A percentile compares a stretch with the other conserved stretches of the same genome.
These are phyloP conservation scores for Pharus latifolius DNA, from an alignment of 176 grass and related monocot genomes.

Conservation along the genomic window DNA sequence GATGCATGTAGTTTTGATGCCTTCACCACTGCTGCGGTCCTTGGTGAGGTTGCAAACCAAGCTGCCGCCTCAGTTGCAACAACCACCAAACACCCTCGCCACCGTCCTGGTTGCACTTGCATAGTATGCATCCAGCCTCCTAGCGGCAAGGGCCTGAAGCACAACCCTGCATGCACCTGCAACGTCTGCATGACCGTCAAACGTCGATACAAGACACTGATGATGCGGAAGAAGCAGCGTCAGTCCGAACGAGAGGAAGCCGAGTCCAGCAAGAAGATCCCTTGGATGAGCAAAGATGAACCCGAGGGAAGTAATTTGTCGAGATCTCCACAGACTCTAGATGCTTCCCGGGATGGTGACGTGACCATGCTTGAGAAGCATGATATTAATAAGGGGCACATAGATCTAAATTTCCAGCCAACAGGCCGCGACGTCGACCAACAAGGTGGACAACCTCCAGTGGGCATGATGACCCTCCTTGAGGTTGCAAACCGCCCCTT, in stretches of 20 bases:
- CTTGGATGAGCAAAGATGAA: conserved; percentile 68
- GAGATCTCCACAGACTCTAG: conserved; percentile 35
- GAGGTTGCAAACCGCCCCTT: conserved; percentile 66
- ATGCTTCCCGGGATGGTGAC: conserved; percentile 42
- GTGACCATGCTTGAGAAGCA: conserved; percentile 33
- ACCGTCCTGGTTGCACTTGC: conserved; percentile 90
- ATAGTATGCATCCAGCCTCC: conserved; percentile 99
- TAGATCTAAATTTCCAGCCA: conserved; percentile 87
- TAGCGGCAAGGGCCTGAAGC: conserved; percentile 93
- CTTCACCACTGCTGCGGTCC: conserved; percentile 33
- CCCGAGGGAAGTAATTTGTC: conserved; percentile 54
- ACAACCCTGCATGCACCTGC: conserved; percentile 83
- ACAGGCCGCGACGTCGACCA: conserved; percentile 14
- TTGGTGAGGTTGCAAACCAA: conserved; percentile 59
- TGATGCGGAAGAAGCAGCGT: conserved; percentile 96
- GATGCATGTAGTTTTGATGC: conserved; percentile 59
- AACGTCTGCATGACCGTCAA: conserved; percentile 92
- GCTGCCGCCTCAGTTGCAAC: conserved; percentile 40
- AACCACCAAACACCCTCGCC: conserved; percentile 87
- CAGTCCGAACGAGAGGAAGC: conserved; percentile 86
- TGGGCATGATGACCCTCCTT: conserved; percentile 74
- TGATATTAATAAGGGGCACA: conserved; percentile 47
- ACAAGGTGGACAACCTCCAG: neutral
- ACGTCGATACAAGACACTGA: conserved; percentile 94
- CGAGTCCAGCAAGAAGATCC: conserved; percentile 66